phyloP scores from a whole-genome alignment of 2,329 filamentous ascomycete genomes.

The Dothideomycetes sp. region DNA sequence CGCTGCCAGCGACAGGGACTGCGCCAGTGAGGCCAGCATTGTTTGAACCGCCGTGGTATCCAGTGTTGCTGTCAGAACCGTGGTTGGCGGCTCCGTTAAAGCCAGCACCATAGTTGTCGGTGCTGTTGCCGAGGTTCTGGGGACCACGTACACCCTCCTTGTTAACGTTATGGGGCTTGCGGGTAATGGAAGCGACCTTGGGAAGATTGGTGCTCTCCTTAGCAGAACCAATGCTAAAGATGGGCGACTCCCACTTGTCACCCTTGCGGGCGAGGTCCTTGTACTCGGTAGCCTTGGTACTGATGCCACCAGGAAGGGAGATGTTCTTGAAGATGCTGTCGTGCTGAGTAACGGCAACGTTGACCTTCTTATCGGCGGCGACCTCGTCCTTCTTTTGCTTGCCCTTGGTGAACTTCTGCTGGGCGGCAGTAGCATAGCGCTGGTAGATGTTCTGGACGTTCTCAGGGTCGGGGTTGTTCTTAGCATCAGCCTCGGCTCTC shows the following conservation, averaged over 20 bases:
- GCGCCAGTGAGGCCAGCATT: conserved; percentile 16
- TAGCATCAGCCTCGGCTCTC: conserved; percentile 56
- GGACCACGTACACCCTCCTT: conserved; percentile 27
- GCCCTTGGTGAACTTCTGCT: conserved; percentile 63
- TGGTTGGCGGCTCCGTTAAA: conserved; percentile 15
- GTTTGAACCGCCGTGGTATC: conserved; percentile 11
- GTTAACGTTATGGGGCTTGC: conserved; percentile 48
- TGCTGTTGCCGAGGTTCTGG: conserved; percentile 13
- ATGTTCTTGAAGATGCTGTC: conserved; percentile 90
- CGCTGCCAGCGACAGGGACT: conserved; percentile 11
- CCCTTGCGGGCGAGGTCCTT: conserved; percentile 79
- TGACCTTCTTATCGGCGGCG: conserved; percentile 61
- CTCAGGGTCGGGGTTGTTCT: conserved; percentile 56
- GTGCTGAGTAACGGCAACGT: conserved; percentile 74
- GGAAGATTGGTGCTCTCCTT: conserved; percentile 65
- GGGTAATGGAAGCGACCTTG: conserved; percentile 40
- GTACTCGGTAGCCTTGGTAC: conserved; percentile 89
- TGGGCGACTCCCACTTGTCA: conserved; percentile 86
- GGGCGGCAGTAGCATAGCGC: conserved; percentile 67
- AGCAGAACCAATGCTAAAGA: conserved; percentile 80
- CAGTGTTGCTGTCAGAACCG: conserved; percentile 2
- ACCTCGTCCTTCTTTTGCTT: conserved; percentile 64
- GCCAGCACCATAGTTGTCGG: conserved; percentile 15
- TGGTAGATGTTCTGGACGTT: conserved; percentile 75
- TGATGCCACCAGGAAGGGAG: conserved; percentile 77